Evolutionary conservation across 306 rosid species (phyloP).

Genomic region (Oxytropis ochrocephala): DNA sequence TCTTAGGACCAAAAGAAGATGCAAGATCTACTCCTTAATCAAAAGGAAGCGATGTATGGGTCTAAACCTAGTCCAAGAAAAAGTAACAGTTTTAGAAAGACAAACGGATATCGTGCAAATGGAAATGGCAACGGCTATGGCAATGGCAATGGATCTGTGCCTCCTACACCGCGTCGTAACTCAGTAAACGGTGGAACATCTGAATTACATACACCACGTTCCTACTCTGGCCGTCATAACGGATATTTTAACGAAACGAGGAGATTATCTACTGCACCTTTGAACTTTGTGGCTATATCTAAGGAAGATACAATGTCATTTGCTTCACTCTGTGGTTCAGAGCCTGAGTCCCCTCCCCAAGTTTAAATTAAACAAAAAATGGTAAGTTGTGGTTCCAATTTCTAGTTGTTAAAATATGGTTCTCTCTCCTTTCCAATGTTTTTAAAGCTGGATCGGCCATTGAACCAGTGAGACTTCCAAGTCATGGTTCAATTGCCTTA

Average conservation of each 20-base stretch:
- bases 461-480: too few species aligned
- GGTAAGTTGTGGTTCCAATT: slow-evolving; percentile 24
- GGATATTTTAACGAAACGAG: slow-evolving; percentile 83
- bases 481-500: too few species aligned
- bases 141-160: slow-evolving; percentile 77
- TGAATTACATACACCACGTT: slow-evolving; percentile 77
- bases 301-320: slow-evolving; percentile 93
- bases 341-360: slow-evolving; percentile 85
- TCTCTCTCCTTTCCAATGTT: background rate
- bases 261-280: slow-evolving; percentile 77
- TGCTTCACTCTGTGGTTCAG: slow-evolving; percentile 80
- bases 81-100: slow-evolving; percentile 74
- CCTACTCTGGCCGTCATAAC: slow-evolving; percentile 86
- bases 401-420: background rate
- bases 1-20: slow-evolving; percentile 91
- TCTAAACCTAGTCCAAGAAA: slow-evolving; percentile 92
- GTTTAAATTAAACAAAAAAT: slow-evolving; percentile 27
- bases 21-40: slow-evolving; percentile 85
- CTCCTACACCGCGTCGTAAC: slow-evolving; percentile 87
- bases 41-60: slow-evolving; percentile 86
- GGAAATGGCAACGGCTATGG: slow-evolving; percentile 78
- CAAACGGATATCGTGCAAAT: slow-evolving; percentile 63
- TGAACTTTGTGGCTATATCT: slow-evolving; percentile 76
- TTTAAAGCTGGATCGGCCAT: background rate
- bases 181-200: slow-evolving; percentile 68